A percentile compares a stretch with the other conserved stretches of the same genome.
These are phyloP conservation scores for Aspergillus sp. DNA, from an alignment of 2,329 filamentous ascomycete genomes.

Conservation along the genomic window DNA sequence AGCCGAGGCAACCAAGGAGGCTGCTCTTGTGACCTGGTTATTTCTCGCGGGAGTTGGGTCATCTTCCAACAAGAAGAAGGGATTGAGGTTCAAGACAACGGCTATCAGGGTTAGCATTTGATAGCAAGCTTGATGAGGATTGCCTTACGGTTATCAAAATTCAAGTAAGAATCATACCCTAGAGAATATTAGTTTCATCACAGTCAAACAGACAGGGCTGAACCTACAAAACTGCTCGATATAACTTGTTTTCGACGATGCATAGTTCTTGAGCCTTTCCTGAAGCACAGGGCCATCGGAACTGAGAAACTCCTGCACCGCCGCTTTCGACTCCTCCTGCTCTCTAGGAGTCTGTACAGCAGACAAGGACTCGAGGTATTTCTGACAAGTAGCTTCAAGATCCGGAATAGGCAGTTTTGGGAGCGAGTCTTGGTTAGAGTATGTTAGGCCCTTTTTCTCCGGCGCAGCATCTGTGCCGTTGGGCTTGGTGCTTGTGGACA, in stretches of 20 bases:
- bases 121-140: neutral
- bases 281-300: conserved; percentile 79
- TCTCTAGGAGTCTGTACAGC: conserved; percentile 79
- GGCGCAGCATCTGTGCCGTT: conserved; percentile 44
- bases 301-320: conserved; percentile 77
- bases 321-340: conserved; percentile 73
- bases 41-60: conserved; percentile 94
- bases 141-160: conserved; percentile 76
- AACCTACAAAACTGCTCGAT: conserved; percentile 96
- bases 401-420: conserved; percentile 92
- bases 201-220: neutral
- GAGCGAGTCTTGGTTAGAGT: conserved; percentile 79
- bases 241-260: conserved; percentile 85
- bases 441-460: conserved; percentile 69
- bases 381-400: conserved; percentile 69
- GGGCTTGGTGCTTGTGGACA: conserved; percentile 37
- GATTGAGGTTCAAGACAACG: conserved; percentile 94
- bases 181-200: conserved; percentile 3
- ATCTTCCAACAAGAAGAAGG: conserved; percentile 95
- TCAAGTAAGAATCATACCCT: conserved; percentile 99
- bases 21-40: conserved; percentile 91
- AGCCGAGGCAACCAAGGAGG: conserved; percentile 84
- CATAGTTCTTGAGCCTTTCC: conserved; percentile 85
- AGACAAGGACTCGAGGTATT: conserved; percentile 72
- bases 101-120: conserved; percentile 36